Conservation (phyloP, 805 yeast species). For the Saturnispora halmiae region DNA sequence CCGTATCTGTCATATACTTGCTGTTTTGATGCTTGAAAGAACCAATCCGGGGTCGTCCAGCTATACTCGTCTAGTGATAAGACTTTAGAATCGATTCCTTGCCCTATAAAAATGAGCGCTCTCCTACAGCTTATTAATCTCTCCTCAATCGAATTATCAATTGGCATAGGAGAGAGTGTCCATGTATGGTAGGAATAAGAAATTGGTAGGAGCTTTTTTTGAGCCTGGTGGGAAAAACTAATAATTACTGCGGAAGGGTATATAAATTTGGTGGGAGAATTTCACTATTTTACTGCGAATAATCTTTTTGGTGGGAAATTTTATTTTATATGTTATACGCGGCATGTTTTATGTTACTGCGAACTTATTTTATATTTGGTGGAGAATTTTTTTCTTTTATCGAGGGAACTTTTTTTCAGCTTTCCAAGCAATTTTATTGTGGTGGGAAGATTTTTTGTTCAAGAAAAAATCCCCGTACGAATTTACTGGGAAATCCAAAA, state of each 20-base stretch:
- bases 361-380: no score
- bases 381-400: no score
- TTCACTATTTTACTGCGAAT: neutral
- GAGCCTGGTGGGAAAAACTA: neutral
- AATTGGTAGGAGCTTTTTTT: no score
- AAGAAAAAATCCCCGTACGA: no score
- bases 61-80: no score
- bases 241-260: neutral
- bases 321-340: no score
- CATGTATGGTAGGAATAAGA: neutral
- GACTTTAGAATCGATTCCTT: neutral
- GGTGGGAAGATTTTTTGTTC: no score
- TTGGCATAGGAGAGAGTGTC: neutral
- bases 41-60: no score
- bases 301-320: neutral
- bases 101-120: conserved; percentile 1
- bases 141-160: neutral
- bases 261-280: neutral
- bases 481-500: no score
- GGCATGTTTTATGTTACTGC: no score
- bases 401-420: no score
- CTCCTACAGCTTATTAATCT: neutral
- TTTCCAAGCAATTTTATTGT: no score
- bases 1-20: neutral
- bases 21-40: neutral